These are phyloP conservation scores for Tricharina praecox DNA, from an alignment of 495 filamentous ascomycete genomes.

Conservation along the genomic window DNA sequence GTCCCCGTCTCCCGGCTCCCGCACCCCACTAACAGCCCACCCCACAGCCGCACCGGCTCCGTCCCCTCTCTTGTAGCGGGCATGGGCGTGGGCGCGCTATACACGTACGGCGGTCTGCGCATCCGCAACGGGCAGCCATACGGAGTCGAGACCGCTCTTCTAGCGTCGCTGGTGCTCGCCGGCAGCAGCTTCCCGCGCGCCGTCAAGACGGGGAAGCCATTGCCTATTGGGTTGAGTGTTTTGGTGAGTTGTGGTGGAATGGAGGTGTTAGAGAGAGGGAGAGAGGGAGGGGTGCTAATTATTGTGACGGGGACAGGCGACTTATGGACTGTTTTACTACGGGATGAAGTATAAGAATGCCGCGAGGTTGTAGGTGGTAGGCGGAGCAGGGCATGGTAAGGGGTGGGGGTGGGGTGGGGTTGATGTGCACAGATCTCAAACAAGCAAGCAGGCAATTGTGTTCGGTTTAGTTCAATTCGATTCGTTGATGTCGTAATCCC, in stretches of 20 bases:
- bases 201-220: slow-evolving; percentile 35
- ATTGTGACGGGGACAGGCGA: no score
- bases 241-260: slow-evolving; percentile 8
- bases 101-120: slow-evolving; percentile 54
- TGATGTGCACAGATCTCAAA: no score
- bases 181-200: slow-evolving; percentile 71
- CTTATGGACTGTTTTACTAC: slow-evolving; percentile 24
- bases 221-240: slow-evolving; percentile 24
- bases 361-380: background rate
- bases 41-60: slow-evolving; percentile 51
- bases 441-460: no score
- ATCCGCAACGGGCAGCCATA: slow-evolving; percentile 48
- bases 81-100: slow-evolving; percentile 53
- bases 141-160: slow-evolving; percentile 51
- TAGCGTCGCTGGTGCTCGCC: slow-evolving; percentile 67
- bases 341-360: slow-evolving; percentile 17
- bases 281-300: slow-evolving; percentile 4
- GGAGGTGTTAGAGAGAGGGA: background rate
- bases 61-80: slow-evolving; percentile 49
- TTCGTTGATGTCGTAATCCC: no score
- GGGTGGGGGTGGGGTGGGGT: no score
- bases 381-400: background rate
- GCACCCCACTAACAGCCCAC: slow-evolving; percentile 9
- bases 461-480: no score
- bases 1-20: background rate